Evolutionary conservation across 2,329 filamentous ascomycete genomes (phyloP).

Genomic region (Claviceps arundinis): DNA sequence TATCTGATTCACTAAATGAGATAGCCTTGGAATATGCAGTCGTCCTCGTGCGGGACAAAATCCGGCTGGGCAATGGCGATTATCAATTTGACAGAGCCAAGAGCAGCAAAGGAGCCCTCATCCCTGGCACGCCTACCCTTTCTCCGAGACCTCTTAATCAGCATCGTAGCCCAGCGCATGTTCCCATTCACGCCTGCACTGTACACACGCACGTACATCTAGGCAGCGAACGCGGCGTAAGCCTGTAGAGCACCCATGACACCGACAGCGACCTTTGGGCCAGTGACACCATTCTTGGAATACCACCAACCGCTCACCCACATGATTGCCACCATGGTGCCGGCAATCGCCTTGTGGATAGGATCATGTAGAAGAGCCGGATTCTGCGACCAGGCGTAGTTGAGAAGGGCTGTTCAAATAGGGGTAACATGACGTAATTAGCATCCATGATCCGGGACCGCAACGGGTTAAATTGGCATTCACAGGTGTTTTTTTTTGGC

Average conservation of each 20-base stretch:
- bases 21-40: no score
- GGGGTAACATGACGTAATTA: no score
- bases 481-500: no score
- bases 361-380: constrained; percentile 7
- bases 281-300: constrained; percentile 4
- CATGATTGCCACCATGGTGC: constrained; percentile 7
- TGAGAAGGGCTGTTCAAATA: constrained; percentile 6
- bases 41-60: no score
- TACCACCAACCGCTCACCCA: constrained; percentile 7
- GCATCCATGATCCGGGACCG: no score
- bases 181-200: constrained; percentile 6
- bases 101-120: no score
- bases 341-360: constrained; percentile 6
- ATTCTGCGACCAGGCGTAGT: constrained; percentile 9
- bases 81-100: no score
- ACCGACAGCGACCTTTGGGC: constrained; percentile 4
- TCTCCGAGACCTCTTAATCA: background rate
- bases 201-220: background rate
- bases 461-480: no score
- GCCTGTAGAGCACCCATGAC: constrained; percentile 7
- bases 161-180: constrained; percentile 8
- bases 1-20: no score
- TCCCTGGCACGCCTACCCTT: no score
- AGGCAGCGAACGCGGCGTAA: constrained; percentile 6
- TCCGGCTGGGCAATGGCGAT: no score